phyloP scores from a whole-genome alignment of 1,284 basidiomycete genomes.

The Austropuccinia psidii region DNA sequence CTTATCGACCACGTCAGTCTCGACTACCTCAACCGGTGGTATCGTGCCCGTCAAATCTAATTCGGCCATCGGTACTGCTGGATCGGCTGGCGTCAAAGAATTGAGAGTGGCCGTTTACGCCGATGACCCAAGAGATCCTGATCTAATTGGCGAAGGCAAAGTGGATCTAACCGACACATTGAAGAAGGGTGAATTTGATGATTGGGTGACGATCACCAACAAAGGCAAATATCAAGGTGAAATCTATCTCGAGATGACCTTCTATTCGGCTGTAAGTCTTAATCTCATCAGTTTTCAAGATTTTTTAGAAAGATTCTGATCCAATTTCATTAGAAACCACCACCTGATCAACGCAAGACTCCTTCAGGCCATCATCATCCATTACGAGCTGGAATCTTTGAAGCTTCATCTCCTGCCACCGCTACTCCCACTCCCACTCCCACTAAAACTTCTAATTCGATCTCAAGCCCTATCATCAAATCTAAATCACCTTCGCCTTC shows the following conservation, averaged over 20 bases:
- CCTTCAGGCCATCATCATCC: neutral
- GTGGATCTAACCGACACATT: constrained; percentile 84
- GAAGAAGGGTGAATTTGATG: constrained; percentile 92
- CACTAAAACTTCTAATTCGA: no score
- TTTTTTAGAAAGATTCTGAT: neutral
- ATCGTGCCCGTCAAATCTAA: constrained; percentile 18
- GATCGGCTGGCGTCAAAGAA: constrained; percentile 53
- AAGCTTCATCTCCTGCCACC: constrained; percentile 21
- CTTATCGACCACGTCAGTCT: constrained; percentile 52
- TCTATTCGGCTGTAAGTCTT: constrained; percentile 60
- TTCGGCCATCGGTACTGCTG: neutral
- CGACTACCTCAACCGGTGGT: constrained; percentile 40
- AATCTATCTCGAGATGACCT: constrained; percentile 86
- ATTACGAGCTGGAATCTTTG: constrained; percentile 25
- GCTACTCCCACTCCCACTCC: neutral
- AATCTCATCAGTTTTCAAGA: neutral
- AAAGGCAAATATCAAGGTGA: constrained; percentile 82
- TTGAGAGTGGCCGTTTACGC: constrained; percentile 82
- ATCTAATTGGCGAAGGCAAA: constrained; percentile 81
- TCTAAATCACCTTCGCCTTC: constrained; percentile 2
- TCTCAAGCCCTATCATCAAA: neutral
- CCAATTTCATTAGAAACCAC: constrained; percentile 22
- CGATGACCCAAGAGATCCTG: constrained; percentile 88
- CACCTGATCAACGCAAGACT: constrained; percentile 21
- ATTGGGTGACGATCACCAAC: constrained; percentile 86